These are phyloP conservation scores for Mycosphaerella arachidis DNA, from an alignment of 2,329 filamentous ascomycete genomes.

Conservation along the genomic window DNA sequence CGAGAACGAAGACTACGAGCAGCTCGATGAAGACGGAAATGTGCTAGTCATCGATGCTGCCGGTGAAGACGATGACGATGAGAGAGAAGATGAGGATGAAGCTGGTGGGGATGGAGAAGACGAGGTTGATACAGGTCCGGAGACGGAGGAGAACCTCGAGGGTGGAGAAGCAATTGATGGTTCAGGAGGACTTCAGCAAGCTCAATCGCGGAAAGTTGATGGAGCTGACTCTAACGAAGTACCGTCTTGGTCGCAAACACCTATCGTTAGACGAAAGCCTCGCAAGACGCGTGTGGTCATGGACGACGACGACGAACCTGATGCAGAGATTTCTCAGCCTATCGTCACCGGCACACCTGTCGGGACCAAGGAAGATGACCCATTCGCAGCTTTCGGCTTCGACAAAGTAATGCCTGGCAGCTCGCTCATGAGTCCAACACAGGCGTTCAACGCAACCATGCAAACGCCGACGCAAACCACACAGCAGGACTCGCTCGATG, in stretches of 20 bases:
- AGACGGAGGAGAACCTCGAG: slow-evolving; percentile 4
- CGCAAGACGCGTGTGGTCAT: slow-evolving; percentile 31
- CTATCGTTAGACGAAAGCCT: slow-evolving; percentile 19
- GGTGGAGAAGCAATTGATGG: slow-evolving; percentile 37
- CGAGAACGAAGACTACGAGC: slow-evolving; percentile 13
- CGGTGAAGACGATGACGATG: slow-evolving; percentile 30
- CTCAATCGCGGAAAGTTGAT: neutral
- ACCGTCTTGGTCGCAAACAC: slow-evolving; percentile 8
- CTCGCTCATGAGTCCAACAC: slow-evolving; percentile 32
- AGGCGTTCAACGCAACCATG: slow-evolving; percentile 35
- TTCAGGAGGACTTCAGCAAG: neutral
- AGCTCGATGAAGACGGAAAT: slow-evolving; percentile 4
- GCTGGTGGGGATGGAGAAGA: slow-evolving; percentile 29
- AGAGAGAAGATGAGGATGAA: slow-evolving; percentile 32
- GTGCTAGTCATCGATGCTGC: slow-evolving; percentile 17
- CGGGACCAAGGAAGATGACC: slow-evolving; percentile 23
- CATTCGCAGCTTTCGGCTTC: slow-evolving; percentile 34
- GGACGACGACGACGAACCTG: slow-evolving; percentile 36
- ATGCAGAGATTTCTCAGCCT: slow-evolving; percentile 13
- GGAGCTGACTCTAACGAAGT: neutral
- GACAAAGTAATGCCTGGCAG: slow-evolving; percentile 18
- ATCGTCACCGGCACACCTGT: neutral
- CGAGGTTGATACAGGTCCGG: slow-evolving; percentile 9
- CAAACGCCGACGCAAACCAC: slow-evolving; percentile 32
- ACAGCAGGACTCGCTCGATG: slow-evolving; percentile 42